phyloP scores from a whole-genome alignment of 2,329 filamentous ascomycete genomes.

The Colletotrichum sp. region DNA sequence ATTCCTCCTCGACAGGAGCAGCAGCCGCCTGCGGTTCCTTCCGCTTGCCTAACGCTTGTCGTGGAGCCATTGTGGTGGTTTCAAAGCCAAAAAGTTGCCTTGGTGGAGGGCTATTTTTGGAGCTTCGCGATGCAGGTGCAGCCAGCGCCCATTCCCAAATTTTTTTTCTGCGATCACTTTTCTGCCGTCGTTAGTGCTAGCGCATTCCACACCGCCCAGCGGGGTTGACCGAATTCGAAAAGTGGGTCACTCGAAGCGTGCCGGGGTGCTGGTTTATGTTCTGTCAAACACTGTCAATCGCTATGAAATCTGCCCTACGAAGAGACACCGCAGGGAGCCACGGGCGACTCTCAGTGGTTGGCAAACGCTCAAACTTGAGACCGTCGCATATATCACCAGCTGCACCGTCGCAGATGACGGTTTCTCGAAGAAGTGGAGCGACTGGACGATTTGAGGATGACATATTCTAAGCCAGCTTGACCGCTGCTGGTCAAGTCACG shows the following conservation, averaged over 20 bases:
- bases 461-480: neutral
- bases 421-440: neutral
- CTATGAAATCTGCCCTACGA: neutral
- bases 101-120: constrained; percentile 20
- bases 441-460: neutral
- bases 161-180: constrained; percentile 17
- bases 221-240: constrained; percentile 8
- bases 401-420: neutral
- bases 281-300: neutral
- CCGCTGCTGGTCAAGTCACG: neutral
- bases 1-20: constrained; percentile 64
- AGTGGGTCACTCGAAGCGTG: neutral
- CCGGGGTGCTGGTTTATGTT: neutral
- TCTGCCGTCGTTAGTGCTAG: constrained; percentile 18
- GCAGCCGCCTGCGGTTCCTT: constrained; percentile 66
- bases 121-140: constrained; percentile 19
- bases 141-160: constrained; percentile 10
- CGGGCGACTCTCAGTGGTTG: neutral
- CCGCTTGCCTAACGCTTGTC: constrained; percentile 62
- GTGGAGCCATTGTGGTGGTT: constrained; percentile 41
- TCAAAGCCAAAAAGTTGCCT: neutral
- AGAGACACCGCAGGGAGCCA: neutral
- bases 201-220: constrained; percentile 17
- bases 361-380: neutral
- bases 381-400: neutral